Evolutionary conservation across 371 early-diverging fungal genomes (phyloP), one percentile per base, ranked within the genome.

Genomic region (Thermomucor indicae-seudaticae): DNA sequence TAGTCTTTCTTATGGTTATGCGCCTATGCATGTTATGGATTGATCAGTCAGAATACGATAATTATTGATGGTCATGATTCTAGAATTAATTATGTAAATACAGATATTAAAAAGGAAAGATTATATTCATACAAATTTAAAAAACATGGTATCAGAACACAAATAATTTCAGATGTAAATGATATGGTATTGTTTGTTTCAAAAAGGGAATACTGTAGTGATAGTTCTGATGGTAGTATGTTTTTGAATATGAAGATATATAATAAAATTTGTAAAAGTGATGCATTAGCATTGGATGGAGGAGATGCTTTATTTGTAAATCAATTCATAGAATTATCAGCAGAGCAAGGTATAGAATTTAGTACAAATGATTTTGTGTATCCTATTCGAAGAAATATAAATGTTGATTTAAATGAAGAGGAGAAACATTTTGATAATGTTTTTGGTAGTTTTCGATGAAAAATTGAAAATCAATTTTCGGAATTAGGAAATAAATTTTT

Each of bases 371-470:
- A 55, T 27, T 55, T 55, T 43, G n/a, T 55, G 11, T 42, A 43
- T 49, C 57, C 57, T 31, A 50, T 56, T 34, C 34, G 57, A 45
- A 56, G 46, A 31, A 23, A 56, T 8, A n/a, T 16, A 24, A 43
- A 37, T 46, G 30, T 45, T 16, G 32, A 45, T 24, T 37, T 49
- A 45, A 50, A 16, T 14, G 14, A 27, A 16, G 8, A 10, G 20
- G 51, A 56, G 25, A 7, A 8, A 22, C 22, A 45, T 39, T 56
- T 20, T 45, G 50, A 50, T 41, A 12, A 38, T 19, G 19, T 31
- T 14, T 56, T 56, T 56, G 57, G 46, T 11, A 22, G 41, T 12
- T 56, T 56, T 50, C 41, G 57, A 4, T 43, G 46, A 17, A 23
- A 16, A 24, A 44, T 49, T 16, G 55, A 49, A 38, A 49, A 41